These are phyloP conservation scores for Kurtzmaniella fragi DNA, from an alignment of 805 yeast genomes.

Conservation along the genomic window DNA sequence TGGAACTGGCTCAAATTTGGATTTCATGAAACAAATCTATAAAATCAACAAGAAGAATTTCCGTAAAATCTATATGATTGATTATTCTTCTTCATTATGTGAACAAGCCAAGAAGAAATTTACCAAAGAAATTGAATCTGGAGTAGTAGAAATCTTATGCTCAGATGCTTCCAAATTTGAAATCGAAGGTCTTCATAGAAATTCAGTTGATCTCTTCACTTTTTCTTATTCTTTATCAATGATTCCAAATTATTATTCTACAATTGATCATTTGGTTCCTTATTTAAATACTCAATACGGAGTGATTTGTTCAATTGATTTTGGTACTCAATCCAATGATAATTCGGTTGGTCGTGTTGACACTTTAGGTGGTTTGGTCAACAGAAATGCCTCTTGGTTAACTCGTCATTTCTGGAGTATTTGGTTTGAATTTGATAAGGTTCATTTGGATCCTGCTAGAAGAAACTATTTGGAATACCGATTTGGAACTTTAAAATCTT, in stretches of 20 bases:
- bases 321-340: constrained; percentile 68
- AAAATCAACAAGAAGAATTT: constrained; percentile 44
- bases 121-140: constrained; percentile 36
- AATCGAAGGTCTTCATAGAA: constrained; percentile 24
- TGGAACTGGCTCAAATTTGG: constrained; percentile 82
- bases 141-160: constrained; percentile 58
- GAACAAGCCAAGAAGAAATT: constrained; percentile 64
- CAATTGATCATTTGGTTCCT: constrained; percentile 60
- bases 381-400: constrained; percentile 73
- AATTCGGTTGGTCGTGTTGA: constrained; percentile 64
- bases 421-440: constrained; percentile 85
- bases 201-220: constrained; percentile 65
- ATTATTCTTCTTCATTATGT: constrained; percentile 72
- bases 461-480: constrained; percentile 79
- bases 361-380: constrained; percentile 68
- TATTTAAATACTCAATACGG: constrained; percentile 52
- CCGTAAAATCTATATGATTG: constrained; percentile 66
- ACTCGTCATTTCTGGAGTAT: constrained; percentile 78
- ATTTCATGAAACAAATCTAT: constrained; percentile 58
- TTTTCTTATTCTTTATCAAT: constrained; percentile 78
- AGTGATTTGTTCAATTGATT: constrained; percentile 67
- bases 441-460: constrained; percentile 72
- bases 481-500: constrained; percentile 75
- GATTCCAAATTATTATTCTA: constrained; percentile 81
- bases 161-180: constrained; percentile 73